A percentile compares a stretch with the other conserved stretches of the same genome.
Evolutionary conservation across 306 rosid genomes (phyloP).

Genomic region (Gynostemma pentaphyllum): DNA sequence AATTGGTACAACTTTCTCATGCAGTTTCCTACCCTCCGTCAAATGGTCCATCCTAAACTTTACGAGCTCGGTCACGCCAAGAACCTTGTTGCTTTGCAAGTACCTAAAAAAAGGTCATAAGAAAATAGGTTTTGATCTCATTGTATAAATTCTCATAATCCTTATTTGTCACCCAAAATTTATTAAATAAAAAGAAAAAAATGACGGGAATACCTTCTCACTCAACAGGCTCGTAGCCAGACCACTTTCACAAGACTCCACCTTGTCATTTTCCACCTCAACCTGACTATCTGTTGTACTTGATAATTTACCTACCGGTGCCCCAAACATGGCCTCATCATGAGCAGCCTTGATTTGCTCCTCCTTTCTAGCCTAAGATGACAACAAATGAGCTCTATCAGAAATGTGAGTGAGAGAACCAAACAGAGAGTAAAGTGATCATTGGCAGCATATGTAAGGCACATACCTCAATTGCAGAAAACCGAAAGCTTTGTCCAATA

Average conservation of each 20-base stretch:
- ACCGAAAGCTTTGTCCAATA: conserved; percentile 85
- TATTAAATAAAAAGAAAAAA: not conserved
- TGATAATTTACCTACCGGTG: conserved; percentile 29
- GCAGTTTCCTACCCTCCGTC: not conserved
- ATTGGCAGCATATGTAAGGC: not conserved
- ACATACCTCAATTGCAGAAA: conserved; percentile 67
- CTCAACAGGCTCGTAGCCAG: conserved; percentile 55
- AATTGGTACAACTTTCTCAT: not conserved
- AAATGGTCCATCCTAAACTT: conserved; percentile 10
- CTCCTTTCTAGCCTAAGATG: conserved; percentile 55
- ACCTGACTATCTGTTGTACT: conserved; percentile 32
- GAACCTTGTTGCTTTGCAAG: conserved; percentile 74
- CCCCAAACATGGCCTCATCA: conserved; percentile 88
- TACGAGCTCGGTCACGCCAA: conserved; percentile 86
- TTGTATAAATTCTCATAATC: too few relatives aligned
- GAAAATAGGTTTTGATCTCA: not conserved
- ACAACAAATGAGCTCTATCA: not conserved
- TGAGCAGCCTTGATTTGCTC: conserved; percentile 80
- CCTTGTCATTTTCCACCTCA: conserved; percentile 33
- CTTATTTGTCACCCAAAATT: not conserved
- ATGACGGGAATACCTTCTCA: conserved; percentile 44
- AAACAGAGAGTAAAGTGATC: conserved; percentile 8
- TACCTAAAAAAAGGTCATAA: conserved; percentile 33
- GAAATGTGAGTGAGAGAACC: not conserved
- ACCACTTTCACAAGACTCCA: conserved; percentile 30